A percentile compares a stretch with the other conserved stretches of the same genome.
These are phyloP conservation scores for Flaveria brownii DNA, from an alignment of 129 eudicot species.

Conservation along the genomic window DNA sequence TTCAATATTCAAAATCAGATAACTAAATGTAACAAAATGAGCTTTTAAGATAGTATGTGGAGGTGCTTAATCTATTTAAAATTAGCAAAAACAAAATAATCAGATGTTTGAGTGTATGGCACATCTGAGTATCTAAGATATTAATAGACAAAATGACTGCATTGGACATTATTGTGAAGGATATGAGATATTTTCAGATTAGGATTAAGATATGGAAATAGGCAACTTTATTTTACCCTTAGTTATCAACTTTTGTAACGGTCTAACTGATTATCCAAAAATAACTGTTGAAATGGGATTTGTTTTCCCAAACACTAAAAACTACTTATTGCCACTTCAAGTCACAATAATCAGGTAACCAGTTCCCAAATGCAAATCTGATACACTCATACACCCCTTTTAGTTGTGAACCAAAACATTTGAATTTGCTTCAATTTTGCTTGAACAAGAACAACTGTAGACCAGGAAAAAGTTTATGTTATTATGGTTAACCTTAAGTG, in stretches of 20 bases:
- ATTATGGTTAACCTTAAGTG: slow-evolving; percentile 51
- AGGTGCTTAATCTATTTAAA: neutral
- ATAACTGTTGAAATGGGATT: neutral
- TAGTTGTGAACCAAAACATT: neutral
- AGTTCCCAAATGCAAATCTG: neutral
- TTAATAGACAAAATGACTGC: neutral
- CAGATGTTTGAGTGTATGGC: neutral
- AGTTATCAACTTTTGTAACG: neutral
- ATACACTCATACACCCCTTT: neutral
- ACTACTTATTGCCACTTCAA: neutral
- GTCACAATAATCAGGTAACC: neutral
- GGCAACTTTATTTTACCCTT: neutral
- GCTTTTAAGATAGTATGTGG: neutral
- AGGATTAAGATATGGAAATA: neutral
- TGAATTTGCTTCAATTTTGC: neutral
- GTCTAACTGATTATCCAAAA: neutral
- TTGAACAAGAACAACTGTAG: slow-evolving; percentile 17
- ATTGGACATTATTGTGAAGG: neutral
- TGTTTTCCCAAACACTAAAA: neutral
- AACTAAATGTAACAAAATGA: neutral
- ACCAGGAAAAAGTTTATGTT: slow-evolving; percentile 4
- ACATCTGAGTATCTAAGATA: neutral
- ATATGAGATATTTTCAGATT: neutral
- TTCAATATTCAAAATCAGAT: neutral
- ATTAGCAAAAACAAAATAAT: neutral